These are phyloP conservation scores for Talaromyces thailandensis DNA, from an alignment of 495 filamentous ascomycete genomes.

Conservation along the genomic window DNA sequence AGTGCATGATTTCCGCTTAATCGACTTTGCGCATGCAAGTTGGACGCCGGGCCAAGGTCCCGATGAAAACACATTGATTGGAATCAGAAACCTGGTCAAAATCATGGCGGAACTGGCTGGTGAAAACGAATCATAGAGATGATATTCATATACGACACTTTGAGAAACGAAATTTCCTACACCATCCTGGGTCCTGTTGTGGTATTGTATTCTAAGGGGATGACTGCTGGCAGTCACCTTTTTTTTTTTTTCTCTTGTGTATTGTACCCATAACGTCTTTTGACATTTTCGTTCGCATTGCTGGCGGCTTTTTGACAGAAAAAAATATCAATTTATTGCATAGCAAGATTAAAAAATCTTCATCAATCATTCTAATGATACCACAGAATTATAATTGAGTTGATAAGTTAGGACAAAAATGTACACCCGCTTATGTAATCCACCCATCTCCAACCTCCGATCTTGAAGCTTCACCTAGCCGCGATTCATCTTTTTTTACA, in stretches of 20 bases:
- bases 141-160: neutral
- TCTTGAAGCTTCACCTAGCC: slow-evolving; percentile 1
- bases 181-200: neutral
- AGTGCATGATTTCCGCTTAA: slow-evolving; percentile 76
- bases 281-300: neutral
- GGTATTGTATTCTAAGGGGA: neutral
- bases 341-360: neutral
- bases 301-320: neutral
- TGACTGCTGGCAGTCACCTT: slow-evolving; percentile 1
- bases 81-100: slow-evolving; percentile 62
- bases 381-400: too few species aligned
- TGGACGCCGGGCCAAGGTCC: slow-evolving; percentile 82
- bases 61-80: slow-evolving; percentile 75
- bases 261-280: neutral
- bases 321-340: neutral
- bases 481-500: neutral
- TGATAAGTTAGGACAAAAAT: too few species aligned
- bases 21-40: slow-evolving; percentile 91
- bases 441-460: neutral
- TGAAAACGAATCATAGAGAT: slow-evolving; percentile 2
- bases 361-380: too few species aligned
- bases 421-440: neutral
- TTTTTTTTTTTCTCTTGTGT: neutral
- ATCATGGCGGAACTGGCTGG: slow-evolving; percentile 55
- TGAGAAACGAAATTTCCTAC: neutral